Conservation (phyloP, 2,329 filamentous ascomycete species). For the Albifimbria verrucaria region DNA sequence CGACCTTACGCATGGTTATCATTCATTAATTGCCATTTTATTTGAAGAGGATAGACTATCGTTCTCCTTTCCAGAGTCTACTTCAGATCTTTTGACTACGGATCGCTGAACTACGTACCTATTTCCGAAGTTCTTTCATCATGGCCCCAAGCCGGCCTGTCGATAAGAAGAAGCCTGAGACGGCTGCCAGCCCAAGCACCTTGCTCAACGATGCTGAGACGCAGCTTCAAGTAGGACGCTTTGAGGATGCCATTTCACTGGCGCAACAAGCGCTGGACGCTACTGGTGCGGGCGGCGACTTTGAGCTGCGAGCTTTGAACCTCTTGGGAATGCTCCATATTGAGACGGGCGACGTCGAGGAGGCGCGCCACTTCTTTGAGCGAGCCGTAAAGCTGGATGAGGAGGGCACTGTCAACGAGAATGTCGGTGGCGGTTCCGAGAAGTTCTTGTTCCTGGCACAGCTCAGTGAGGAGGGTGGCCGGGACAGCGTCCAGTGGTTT, state of each 20-base stretch:
- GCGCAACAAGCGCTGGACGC: slow-evolving; percentile 41
- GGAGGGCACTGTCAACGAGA: slow-evolving; percentile 67
- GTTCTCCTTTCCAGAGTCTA: no score
- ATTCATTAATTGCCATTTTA: background rate
- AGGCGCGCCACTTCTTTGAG: slow-evolving; percentile 69
- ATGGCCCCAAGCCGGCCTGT: slow-evolving; percentile 41
- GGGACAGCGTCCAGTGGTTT: slow-evolving; percentile 65
- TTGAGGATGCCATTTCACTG: slow-evolving; percentile 36
- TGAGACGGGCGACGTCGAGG: slow-evolving; percentile 76
- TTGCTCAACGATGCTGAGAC: slow-evolving; percentile 37
- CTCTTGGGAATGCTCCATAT: slow-evolving; percentile 79
- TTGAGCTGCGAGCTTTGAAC: slow-evolving; percentile 64
- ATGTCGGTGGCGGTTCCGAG: slow-evolving; percentile 77
- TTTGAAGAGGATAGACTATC: no score
- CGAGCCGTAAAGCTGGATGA: slow-evolving; percentile 73
- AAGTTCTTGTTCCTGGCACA: slow-evolving; percentile 96
- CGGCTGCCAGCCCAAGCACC: slow-evolving; percentile 21
- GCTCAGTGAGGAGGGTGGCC: slow-evolving; percentile 68
- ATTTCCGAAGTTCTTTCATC: no score
- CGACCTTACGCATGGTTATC: background rate
- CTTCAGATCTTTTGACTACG: no score
- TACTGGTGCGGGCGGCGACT: slow-evolving; percentile 43
- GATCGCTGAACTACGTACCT: no score
- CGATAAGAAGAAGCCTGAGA: slow-evolving; percentile 30
- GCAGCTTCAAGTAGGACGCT: slow-evolving; percentile 38